phyloP scores from a whole-genome alignment of 2,329 filamentous ascomycete genomes.

The Lachnellula willkommii region DNA sequence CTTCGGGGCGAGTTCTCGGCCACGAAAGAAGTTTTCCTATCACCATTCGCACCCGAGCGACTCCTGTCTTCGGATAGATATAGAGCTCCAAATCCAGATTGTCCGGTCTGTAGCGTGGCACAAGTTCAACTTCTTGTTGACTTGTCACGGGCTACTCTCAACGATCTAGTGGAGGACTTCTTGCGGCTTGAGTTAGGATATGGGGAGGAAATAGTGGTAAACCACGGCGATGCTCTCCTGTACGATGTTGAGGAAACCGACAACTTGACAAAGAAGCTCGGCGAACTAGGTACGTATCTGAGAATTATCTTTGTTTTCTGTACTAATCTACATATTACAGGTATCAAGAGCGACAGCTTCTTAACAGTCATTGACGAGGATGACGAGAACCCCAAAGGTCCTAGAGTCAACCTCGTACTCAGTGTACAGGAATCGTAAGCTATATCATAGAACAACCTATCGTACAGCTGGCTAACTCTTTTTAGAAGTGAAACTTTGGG shows the following conservation, averaged over 20 bases:
- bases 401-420: slow-evolving; percentile 76
- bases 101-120: slow-evolving; percentile 74
- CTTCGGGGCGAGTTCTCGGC: slow-evolving; percentile 65
- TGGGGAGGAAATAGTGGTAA: slow-evolving; percentile 73
- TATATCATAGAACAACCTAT: neutral
- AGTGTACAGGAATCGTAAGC: slow-evolving; percentile 59
- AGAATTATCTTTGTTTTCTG: neutral
- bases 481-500: slow-evolving; percentile 29
- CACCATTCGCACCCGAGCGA: slow-evolving; percentile 55
- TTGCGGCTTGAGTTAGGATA: slow-evolving; percentile 69
- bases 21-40: slow-evolving; percentile 79
- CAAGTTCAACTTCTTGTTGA: slow-evolving; percentile 65
- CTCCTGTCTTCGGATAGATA: slow-evolving; percentile 54
- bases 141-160: slow-evolving; percentile 64
- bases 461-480: slow-evolving; percentile 6
- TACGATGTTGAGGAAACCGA: slow-evolving; percentile 89
- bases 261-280: slow-evolving; percentile 74
- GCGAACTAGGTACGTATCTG: slow-evolving; percentile 57
- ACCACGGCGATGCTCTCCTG: slow-evolving; percentile 68
- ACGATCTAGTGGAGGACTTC: slow-evolving; percentile 72
- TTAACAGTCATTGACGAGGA: slow-evolving; percentile 81
- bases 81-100: slow-evolving; percentile 69
- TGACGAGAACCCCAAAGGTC: slow-evolving; percentile 48
- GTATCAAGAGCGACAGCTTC: slow-evolving; percentile 67
- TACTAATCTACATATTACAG: slow-evolving; percentile 35